Conservation (phyloP, 257 asterid species). For the Orobanche coerulescens region DNA sequence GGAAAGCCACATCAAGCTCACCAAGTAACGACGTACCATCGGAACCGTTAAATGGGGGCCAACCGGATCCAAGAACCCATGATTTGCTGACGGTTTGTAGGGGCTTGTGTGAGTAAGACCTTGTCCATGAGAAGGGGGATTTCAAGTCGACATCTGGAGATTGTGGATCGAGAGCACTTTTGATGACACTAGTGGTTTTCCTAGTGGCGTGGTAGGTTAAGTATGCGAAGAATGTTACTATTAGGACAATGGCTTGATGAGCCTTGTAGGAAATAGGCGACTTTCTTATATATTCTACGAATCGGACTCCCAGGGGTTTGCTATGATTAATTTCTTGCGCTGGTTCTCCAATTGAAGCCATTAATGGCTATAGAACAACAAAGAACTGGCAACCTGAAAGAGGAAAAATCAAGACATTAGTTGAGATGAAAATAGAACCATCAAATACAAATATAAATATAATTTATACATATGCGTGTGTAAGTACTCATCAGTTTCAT, state of each 20-base stretch:
- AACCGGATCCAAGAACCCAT: constrained; percentile 52
- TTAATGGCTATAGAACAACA: constrained; percentile 15
- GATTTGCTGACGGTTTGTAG: constrained; percentile 22
- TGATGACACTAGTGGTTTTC: constrained; percentile 87
- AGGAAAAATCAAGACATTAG: neutral
- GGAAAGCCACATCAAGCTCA: constrained; percentile 86
- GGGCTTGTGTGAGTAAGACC: constrained; percentile 37
- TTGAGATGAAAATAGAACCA: constrained; percentile 4
- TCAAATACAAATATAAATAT: neutral
- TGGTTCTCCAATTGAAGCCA: constrained; percentile 53
- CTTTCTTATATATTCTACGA: constrained; percentile 45
- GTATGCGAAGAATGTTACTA: constrained; percentile 78
- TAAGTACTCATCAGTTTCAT: too few relatives aligned
- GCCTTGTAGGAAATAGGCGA: constrained; percentile 65
- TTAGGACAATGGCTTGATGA: constrained; percentile 69
- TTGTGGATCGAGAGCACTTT: constrained; percentile 92
- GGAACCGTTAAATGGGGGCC: constrained; percentile 77
- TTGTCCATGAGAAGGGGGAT: constrained; percentile 37
- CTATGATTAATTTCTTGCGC: constrained; percentile 20
- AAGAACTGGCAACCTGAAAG: constrained; percentile 33
- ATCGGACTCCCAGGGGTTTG: constrained; percentile 64
- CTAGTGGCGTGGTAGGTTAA: constrained; percentile 77
- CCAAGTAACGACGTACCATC: constrained; percentile 85
- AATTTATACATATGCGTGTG: too few relatives aligned
- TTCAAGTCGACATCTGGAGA: constrained; percentile 37